Percentiles rank a stretch among this genome's conserved stretches.
Evolutionary conservation across 331 rosid species (phyloP).

Genomic region (Stylosanthes scabra): DNA sequence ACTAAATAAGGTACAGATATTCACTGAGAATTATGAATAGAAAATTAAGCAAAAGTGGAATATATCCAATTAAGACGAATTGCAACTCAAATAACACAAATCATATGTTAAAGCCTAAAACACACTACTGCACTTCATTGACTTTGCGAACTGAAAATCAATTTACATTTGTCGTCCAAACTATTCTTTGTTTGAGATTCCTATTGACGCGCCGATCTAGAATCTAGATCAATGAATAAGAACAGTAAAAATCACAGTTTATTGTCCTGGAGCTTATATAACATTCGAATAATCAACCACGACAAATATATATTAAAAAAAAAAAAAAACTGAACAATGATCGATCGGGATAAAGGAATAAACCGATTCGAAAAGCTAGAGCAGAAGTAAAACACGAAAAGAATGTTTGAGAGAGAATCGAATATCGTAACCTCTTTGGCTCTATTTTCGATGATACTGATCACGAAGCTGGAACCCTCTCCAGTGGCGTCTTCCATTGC

Average conservation of each 20-base stretch:
- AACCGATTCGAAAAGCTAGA: slow-evolving; percentile 30
- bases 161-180: slow-evolving; percentile 19
- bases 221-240: neutral
- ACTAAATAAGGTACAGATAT: slow-evolving; percentile 10
- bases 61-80: slow-evolving; percentile 22
- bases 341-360: neutral
- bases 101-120: neutral
- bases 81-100: slow-evolving; percentile 13
- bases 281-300: slow-evolving; percentile 15
- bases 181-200: neutral
- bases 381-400: slow-evolving; percentile 22
- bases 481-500: slow-evolving; percentile 88
- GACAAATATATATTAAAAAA: neutral
- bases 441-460: slow-evolving; percentile 92
- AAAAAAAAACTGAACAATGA: slow-evolving; percentile 29
- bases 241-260: slow-evolving; percentile 14
- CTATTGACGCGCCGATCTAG: slow-evolving; percentile 10
- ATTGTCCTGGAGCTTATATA: slow-evolving; percentile 10
- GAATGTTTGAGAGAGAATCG: slow-evolving; percentile 11
- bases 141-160: slow-evolving; percentile 13
- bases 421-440: slow-evolving; percentile 83
- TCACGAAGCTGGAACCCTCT: slow-evolving; percentile 81
- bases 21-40: neutral
- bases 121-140: neutral
- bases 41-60: slow-evolving; percentile 8